Conservation (phyloP, 768 basidiomycete genomes). For the Jaapia argillacea region DNA sequence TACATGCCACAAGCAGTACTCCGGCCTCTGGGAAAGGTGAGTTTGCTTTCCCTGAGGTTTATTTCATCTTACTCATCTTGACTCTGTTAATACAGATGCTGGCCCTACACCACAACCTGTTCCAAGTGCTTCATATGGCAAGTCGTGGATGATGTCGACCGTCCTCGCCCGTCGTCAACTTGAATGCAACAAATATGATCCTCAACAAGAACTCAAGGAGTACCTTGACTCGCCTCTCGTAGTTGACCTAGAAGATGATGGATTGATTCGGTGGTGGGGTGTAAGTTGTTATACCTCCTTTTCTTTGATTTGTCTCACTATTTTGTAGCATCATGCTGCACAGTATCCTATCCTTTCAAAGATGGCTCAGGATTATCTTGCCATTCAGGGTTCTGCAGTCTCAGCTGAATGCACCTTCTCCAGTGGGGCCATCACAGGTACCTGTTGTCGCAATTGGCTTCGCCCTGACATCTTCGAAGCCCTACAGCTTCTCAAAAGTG, state of each 20-base stretch:
- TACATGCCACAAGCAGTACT: too few species aligned
- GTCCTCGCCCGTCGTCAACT: conserved; percentile 5
- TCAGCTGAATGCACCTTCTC: conserved; percentile 19
- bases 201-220: conserved; percentile 6
- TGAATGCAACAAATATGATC: background rate
- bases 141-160: conserved; percentile 7
- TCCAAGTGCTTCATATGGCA: conserved; percentile 2
- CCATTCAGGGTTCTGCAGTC: conserved; percentile 6
- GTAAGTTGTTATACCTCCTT: conserved; percentile 6
- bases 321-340: background rate
- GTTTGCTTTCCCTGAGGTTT: background rate
- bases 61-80: background rate
- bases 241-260: conserved; percentile 4
- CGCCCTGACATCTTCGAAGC: conserved; percentile 14
- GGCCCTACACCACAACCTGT: background rate
- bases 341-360: conserved; percentile 5
- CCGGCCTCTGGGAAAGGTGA: background rate
- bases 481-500: conserved; percentile 20
- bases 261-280: conserved; percentile 14
- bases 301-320: background rate
- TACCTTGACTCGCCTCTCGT: conserved; percentile 8
- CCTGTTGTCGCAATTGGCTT: conserved; percentile 11
- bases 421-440: conserved; percentile 16
- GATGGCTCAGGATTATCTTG: conserved; percentile 9
- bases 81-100: background rate